Percentiles rank a stretch among this genome's conserved stretches.
These are phyloP conservation scores for Euptelea pleiosperma DNA, from an alignment of 164 flowering plant genomes.

Conservation along the genomic window DNA sequence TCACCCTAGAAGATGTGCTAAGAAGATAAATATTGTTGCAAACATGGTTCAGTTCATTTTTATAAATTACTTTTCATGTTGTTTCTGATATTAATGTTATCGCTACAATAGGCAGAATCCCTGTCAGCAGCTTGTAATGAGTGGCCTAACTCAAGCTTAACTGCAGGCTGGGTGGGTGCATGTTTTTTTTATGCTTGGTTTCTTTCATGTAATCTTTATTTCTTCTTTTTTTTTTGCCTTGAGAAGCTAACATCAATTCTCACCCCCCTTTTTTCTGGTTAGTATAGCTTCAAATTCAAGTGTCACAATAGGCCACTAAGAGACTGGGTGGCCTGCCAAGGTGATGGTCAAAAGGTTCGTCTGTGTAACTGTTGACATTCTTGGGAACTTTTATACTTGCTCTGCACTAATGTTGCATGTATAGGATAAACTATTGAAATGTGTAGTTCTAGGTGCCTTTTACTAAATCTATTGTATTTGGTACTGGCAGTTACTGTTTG, in stretches of 20 bases:
- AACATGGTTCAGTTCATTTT: background rate
- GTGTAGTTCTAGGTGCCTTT: background rate
- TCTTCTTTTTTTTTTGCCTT: too few relatives aligned
- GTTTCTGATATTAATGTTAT: background rate
- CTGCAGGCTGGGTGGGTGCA: constrained; percentile 53
- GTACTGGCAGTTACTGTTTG: constrained; percentile 73
- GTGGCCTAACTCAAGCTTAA: constrained; percentile 74
- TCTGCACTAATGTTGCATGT: too few relatives aligned
- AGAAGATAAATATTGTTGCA: constrained; percentile 8
- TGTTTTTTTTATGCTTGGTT: constrained; percentile 1
- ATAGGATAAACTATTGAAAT: too few relatives aligned
- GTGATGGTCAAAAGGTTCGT: constrained; percentile 63
- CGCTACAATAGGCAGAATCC: constrained; percentile 55
- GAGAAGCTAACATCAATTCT: too few relatives aligned
- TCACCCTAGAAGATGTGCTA: constrained; percentile 68
- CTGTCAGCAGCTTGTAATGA: constrained; percentile 78
- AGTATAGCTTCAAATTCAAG: constrained; percentile 50
- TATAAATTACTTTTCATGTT: background rate
- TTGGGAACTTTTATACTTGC: background rate
- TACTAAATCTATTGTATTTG: constrained; percentile 13
- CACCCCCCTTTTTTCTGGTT: constrained; percentile 57
- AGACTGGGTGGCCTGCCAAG: constrained; percentile 71
- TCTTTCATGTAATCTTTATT: too few relatives aligned
- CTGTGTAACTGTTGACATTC: background rate
- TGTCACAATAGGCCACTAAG: constrained; percentile 61